Evolutionary conservation across 306 rosid species (phyloP).

Genomic region (Hippophae rhamnoides): DNA sequence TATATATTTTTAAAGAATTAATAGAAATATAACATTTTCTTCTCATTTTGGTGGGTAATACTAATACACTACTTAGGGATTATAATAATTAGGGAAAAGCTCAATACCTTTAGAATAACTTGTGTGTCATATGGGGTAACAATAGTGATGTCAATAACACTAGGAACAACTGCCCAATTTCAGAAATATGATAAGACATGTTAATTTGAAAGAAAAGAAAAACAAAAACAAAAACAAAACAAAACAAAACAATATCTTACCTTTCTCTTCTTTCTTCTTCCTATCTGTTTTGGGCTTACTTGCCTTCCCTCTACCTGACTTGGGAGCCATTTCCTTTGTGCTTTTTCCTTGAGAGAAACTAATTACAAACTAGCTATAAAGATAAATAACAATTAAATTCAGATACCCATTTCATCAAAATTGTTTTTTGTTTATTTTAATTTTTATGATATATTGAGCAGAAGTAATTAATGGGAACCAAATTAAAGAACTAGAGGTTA

Average conservation of each 20-base stretch:
- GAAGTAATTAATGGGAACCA: too few relatives aligned
- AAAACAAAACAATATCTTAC: slow-evolving; percentile 17
- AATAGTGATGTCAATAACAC: slow-evolving; percentile 66
- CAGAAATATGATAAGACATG: not conserved
- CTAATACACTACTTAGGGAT: too few relatives aligned
- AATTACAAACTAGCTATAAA: not conserved
- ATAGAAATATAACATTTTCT: not conserved
- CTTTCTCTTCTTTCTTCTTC: slow-evolving; percentile 96
- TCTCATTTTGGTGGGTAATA: too few relatives aligned
- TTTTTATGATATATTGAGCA: too few relatives aligned
- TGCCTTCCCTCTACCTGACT: slow-evolving; percentile 68
- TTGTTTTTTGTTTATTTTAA: too few relatives aligned
- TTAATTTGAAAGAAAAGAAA: not conserved
- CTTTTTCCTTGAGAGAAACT: not conserved
- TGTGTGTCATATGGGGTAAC: slow-evolving; percentile 60
- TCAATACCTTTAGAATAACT: slow-evolving; percentile 59
- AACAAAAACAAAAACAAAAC: too few relatives aligned
- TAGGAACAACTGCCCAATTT: slow-evolving; percentile 46
- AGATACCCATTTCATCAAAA: too few relatives aligned
- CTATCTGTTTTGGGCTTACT: slow-evolving; percentile 68
- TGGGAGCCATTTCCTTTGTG: slow-evolving; percentile 60
- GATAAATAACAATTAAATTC: too few relatives aligned
- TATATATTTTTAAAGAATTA: not conserved
- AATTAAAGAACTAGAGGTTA: too few relatives aligned
- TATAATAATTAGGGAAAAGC: too few relatives aligned